Percentiles rank a stretch among this genome's conserved stretches.
phyloP scores from a whole-genome alignment of 2,329 filamentous ascomycete genomes.

The Dothiorella sarmentorum region DNA sequence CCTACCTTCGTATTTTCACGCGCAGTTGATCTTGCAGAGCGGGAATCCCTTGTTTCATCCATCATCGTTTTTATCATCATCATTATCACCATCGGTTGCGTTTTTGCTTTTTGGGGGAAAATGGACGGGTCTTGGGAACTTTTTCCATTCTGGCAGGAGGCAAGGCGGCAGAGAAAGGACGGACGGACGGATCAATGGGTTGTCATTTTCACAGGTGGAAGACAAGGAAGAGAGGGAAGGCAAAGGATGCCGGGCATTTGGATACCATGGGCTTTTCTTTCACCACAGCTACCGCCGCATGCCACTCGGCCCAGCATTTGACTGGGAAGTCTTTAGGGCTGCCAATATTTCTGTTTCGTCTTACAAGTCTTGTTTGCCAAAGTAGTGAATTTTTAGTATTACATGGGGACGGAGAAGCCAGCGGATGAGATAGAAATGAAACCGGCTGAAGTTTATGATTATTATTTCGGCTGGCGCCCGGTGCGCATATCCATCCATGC shows the following conservation, averaged over 20 bases:
- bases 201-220: conserved; percentile 5
- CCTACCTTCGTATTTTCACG: not conserved
- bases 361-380: conserved; percentile 7
- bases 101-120: conserved; percentile 11
- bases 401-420: not conserved
- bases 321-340: not conserved
- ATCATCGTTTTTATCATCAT: not conserved
- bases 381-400: conserved; percentile 15
- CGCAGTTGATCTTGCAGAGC: conserved; percentile 10
- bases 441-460: conserved; percentile 14
- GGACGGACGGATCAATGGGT: conserved; percentile 3
- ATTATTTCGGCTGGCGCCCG: not conserved
- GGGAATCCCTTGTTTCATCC: conserved; percentile 5
- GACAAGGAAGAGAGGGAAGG: not conserved
- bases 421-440: conserved; percentile 9
- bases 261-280: conserved; percentile 10
- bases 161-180: not conserved
- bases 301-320: not conserved
- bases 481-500: not conserved
- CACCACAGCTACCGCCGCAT: not conserved
- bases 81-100: not conserved
- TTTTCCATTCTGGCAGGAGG: conserved; percentile 3
- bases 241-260: conserved; percentile 11
- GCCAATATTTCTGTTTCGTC: conserved; percentile 5
- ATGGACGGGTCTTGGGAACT: not conserved